phyloP scores from a whole-genome alignment of 1,284 basidiomycete genomes.

The Trametes sp. region DNA sequence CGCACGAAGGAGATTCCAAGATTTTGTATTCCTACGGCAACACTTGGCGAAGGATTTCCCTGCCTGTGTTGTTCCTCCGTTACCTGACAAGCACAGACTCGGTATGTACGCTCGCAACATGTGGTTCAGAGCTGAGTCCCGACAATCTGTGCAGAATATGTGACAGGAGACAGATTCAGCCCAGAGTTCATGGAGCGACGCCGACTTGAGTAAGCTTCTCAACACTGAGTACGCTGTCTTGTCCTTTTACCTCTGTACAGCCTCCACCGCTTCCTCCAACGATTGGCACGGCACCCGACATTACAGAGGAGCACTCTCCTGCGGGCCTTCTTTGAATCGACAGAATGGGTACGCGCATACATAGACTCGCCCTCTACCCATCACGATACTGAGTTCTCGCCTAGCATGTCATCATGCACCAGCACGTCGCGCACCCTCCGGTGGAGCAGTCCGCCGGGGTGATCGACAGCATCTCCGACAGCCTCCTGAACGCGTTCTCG shows the following conservation, averaged over 20 bases:
- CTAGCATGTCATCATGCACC: constrained; percentile 95
- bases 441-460: constrained; percentile 81
- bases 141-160: constrained; percentile 73
- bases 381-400: constrained; percentile 9
- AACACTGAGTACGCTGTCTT: constrained; percentile 6
- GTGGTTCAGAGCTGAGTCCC: not conserved
- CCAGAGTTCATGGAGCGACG: constrained; percentile 96
- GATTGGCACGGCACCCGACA: constrained; percentile 91
- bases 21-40: constrained; percentile 94
- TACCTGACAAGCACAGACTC: constrained; percentile 96
- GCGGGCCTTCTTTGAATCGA: constrained; percentile 93
- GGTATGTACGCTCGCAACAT: constrained; percentile 61
- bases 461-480: constrained; percentile 95
- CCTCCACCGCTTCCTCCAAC: constrained; percentile 92
- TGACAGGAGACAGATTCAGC: constrained; percentile 97
- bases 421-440: constrained; percentile 89
- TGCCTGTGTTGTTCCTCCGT: constrained; percentile 93
- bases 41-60: constrained; percentile 93
- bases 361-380: not conserved
- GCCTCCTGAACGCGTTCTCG: constrained; percentile 93
- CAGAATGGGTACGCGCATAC: constrained; percentile 87
- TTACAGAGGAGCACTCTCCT: constrained; percentile 92
- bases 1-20: constrained; percentile 90
- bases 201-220: constrained; percentile 77
- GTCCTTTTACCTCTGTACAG: constrained; percentile 50